Conservation (phyloP, 352 stramenopile genomes). For the Globisporangium iwayamae region DNA sequence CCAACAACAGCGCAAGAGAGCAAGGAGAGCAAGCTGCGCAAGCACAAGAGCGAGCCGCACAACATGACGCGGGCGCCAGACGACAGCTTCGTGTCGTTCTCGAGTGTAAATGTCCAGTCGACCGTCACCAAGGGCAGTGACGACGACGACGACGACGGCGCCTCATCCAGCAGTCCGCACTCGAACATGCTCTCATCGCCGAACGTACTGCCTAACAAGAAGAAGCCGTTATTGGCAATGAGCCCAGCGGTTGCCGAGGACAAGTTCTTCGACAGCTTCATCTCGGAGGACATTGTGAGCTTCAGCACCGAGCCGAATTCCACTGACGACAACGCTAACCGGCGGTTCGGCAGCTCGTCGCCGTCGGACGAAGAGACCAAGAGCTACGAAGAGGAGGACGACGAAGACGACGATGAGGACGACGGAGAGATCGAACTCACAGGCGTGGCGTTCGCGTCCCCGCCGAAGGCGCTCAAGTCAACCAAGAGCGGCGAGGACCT, state of each 20-base stretch:
- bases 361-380: constrained; percentile 42
- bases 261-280: constrained; percentile 37
- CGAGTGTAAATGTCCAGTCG: constrained; percentile 5
- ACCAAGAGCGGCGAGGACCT: constrained; percentile 42
- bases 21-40: constrained; percentile 12
- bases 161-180: not conserved
- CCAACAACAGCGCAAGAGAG: not conserved
- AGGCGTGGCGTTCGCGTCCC: constrained; percentile 46
- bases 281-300: constrained; percentile 29
- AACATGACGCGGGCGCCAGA: not conserved
- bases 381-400: constrained; percentile 29
- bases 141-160: not conserved
- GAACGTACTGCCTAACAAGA: constrained; percentile 12
- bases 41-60: constrained; percentile 18
- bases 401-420: constrained; percentile 35
- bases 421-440: constrained; percentile 59
- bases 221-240: constrained; percentile 9
- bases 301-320: constrained; percentile 32
- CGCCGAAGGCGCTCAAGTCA: constrained; percentile 23
- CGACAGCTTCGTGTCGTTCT: constrained; percentile 21
- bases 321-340: constrained; percentile 25
- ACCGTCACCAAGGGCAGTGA: not conserved
- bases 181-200: constrained; percentile 22
- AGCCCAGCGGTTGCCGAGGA: constrained; percentile 3
- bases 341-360: constrained; percentile 21